phyloP scores from a whole-genome alignment of 2,329 filamentous ascomycete species.

The Fusarium penzigii region DNA sequence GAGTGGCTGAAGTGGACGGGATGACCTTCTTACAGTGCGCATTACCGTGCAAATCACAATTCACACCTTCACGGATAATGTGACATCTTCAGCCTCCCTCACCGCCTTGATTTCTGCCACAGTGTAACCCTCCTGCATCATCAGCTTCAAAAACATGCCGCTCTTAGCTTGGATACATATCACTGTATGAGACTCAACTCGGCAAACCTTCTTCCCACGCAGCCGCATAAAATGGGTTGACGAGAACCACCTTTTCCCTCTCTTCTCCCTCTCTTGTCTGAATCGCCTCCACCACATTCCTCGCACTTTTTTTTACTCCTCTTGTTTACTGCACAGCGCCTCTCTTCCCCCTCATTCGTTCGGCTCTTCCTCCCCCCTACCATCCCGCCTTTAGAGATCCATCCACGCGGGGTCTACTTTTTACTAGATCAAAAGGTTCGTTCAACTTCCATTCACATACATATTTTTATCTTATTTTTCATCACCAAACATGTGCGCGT shows the following conservation, averaged over 20 bases:
- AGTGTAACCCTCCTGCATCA: background rate
- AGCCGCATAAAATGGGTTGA: constrained; percentile 17
- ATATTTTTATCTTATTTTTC: background rate
- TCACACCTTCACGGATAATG: background rate
- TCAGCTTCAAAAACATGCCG: background rate
- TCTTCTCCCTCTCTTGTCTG: background rate
- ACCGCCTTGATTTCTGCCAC: constrained; percentile 1
- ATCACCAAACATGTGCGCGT: no score
- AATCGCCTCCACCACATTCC: background rate
- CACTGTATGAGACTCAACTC: constrained; percentile 21
- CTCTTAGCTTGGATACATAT: background rate
- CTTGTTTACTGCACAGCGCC: constrained; percentile 11
- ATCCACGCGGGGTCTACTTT: constrained; percentile 16
- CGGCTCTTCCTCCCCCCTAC: constrained; percentile 25
- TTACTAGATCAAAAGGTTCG: constrained; percentile 16
- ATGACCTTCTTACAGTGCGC: background rate
- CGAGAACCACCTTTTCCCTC: background rate
- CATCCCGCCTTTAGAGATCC: constrained; percentile 23
- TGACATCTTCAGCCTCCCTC: background rate
- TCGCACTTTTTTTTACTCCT: constrained; percentile 12
- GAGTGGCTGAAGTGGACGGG: no score
- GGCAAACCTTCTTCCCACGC: constrained; percentile 10
- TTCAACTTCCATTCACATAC: constrained; percentile 9
- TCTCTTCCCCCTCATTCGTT: constrained; percentile 14
- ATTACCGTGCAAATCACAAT: background rate